Base-by-base conservation (phyloP, 2,329 filamentous ascomycete genomes). In the Ophidiomyces ophidiicola region DNA sequence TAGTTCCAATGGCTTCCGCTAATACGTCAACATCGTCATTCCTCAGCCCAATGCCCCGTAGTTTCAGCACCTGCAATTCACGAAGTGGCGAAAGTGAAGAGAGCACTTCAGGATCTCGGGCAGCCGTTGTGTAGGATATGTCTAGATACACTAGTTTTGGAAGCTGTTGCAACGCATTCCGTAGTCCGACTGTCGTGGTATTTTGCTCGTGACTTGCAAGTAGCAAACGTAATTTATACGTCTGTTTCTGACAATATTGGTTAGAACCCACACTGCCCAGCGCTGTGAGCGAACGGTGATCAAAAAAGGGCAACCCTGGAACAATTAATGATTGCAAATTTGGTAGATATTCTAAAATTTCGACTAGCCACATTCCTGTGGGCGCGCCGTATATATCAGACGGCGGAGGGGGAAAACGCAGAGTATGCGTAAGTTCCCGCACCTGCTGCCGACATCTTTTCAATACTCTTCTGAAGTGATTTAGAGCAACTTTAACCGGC, bases 311-410 rank as follows among this genome's bases (percentile, higher is more conserved):
- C 33, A 78, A 54, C 20, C 65, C 66, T 11, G 71, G 67, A 7
- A 78, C 72, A 42, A 77, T 66, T 34, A 78, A 56, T 1, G 70
- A 73, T 47, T 78, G 74, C 11, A 78, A 57, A 37, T 68, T 67
- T 2, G 74, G 74, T 14, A 78, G 58, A 38, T 62, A 66, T 39
- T 74, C 70, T 15, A 78, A 61, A 3, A 76, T 62, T 43, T 77
- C 72, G 34, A 68, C 62, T 25, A 78, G 56, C 74, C 74, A 78
- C 42, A 70, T 70, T 2, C 68, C 60, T 41, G 71, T 67, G 1
- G 72, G 74, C 10, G 71, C 71, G 42, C 69, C 71, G 50, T 77
- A 77, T 19, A 76, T 66, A 50, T 77, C 73, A 2, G 71, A 72
- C 43, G 75, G 63, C 2, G 72, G 72, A 3, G 74, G 72, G 3